phyloP scores from a whole-genome alignment of 83 land plant species.

The Thuja plicata region DNA sequence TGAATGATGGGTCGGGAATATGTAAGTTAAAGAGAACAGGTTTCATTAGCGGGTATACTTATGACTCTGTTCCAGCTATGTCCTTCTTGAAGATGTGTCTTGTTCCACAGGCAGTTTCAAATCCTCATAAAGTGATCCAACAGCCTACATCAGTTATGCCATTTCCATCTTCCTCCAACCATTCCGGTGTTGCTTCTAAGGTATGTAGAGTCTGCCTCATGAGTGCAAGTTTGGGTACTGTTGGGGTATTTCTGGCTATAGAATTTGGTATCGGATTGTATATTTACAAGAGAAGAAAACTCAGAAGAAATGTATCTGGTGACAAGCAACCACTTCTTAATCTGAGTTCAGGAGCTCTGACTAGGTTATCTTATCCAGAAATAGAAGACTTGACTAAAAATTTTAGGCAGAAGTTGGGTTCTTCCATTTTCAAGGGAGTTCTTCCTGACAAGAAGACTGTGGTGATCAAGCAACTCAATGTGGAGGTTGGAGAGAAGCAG shows the following conservation, averaged over 20 bases:
- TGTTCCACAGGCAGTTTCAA: constrained; percentile 29
- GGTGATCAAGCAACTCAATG: constrained; percentile 14
- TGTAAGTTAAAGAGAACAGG: constrained; percentile 30
- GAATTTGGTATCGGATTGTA: constrained; percentile 20
- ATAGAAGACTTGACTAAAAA: constrained; percentile 18
- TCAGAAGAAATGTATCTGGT: not conserved
- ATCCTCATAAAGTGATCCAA: not conserved
- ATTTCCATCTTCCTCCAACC: not conserved
- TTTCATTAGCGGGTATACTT: constrained; percentile 29
- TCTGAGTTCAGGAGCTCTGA: constrained; percentile 20
- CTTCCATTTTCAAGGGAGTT: constrained; percentile 14
- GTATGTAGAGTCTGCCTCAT: constrained; percentile 9
- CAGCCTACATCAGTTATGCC: not conserved
- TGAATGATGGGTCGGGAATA: constrained; percentile 38
- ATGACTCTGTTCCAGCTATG: constrained; percentile 14
- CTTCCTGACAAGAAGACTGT: constrained; percentile 8
- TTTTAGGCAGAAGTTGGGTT: constrained; percentile 9
- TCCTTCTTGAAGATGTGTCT: constrained; percentile 29
- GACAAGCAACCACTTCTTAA: constrained; percentile 24
- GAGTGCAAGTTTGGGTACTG: constrained; percentile 17
- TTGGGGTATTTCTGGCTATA: constrained; percentile 18
- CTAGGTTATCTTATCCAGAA: constrained; percentile 21
- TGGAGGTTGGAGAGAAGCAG: constrained; percentile 21
- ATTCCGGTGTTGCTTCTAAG: not conserved
- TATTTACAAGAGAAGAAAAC: constrained; percentile 1